Conservation (phyloP, 169 alveolate species). For the Eimeria falciformis region DNA sequence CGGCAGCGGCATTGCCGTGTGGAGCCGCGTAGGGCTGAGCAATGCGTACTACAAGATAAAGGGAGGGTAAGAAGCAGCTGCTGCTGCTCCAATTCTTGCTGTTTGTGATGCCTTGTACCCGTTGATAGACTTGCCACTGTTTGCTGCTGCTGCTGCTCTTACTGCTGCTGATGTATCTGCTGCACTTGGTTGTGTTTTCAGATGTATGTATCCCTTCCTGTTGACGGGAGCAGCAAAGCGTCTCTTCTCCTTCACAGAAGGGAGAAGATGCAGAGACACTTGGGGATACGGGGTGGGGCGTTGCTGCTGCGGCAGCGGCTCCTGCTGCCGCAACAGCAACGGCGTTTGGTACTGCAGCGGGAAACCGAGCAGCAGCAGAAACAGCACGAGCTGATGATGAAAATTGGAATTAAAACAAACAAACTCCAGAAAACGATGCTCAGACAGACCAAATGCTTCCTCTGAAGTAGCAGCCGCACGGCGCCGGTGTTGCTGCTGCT, state of each 20-base stretch:
- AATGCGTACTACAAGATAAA: constrained; percentile 56
- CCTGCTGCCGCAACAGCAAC: constrained; percentile 51
- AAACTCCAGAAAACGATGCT: constrained; percentile 46
- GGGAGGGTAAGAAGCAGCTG: constrained; percentile 29
- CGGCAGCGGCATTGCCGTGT: constrained; percentile 57
- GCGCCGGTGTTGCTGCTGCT: constrained; percentile 12
- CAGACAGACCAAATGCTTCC: constrained; percentile 50
- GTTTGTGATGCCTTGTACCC: background rate
- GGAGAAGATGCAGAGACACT: constrained; percentile 26
- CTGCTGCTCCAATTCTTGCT: background rate
- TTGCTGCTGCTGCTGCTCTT: background rate
- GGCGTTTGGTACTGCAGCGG: constrained; percentile 31
- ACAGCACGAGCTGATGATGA: constrained; percentile 23
- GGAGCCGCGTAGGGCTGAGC: constrained; percentile 27
- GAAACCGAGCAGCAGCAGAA: constrained; percentile 60
- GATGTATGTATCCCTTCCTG: background rate
- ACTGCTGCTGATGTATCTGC: background rate
- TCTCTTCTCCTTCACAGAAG: constrained; percentile 20
- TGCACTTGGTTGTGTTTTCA: background rate
- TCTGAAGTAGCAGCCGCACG: constrained; percentile 16
- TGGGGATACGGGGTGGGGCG: background rate
- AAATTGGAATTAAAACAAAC: constrained; percentile 38
- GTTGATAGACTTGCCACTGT: background rate
- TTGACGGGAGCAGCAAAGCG: background rate
- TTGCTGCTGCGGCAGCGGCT: background rate